phyloP scores from a whole-genome alignment of 352 stramenopile genomes.

The Phytopythium chamaehyphon region DNA sequence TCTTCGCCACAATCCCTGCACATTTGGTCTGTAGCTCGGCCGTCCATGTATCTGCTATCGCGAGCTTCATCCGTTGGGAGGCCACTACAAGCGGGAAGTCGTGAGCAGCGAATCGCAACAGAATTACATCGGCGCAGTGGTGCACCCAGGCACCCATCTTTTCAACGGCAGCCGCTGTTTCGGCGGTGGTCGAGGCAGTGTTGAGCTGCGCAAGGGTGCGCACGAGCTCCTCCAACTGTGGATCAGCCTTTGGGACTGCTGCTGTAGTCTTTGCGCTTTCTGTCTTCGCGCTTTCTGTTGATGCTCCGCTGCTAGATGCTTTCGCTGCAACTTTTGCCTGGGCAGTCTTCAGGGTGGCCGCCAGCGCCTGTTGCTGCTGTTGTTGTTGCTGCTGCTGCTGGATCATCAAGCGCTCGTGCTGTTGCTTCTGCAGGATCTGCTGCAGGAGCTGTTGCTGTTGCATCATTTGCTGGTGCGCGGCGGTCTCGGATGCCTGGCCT shows the following conservation, averaged over 20 bases:
- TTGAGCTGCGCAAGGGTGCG: conserved; percentile 46
- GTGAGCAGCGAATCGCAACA: conserved; percentile 52
- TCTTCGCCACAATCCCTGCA: conserved; percentile 47
- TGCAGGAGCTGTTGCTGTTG: conserved; percentile 41
- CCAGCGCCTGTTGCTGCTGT: conserved; percentile 14
- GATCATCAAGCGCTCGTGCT: conserved; percentile 13
- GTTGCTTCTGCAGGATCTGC: conserved; percentile 31
- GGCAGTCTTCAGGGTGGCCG: neutral
- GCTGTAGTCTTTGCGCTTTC: conserved; percentile 13
- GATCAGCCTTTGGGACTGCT: conserved; percentile 24
- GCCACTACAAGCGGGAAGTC: conserved; percentile 46
- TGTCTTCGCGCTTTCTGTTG: neutral
- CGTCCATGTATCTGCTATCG: conserved; percentile 36
- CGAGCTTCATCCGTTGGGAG: conserved; percentile 29
- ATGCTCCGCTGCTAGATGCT: too few species aligned
- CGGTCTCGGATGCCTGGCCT: conserved; percentile 10
- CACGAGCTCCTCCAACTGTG: conserved; percentile 60
- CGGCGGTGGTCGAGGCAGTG: conserved; percentile 36
- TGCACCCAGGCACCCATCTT: conserved; percentile 56
- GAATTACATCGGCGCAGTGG: conserved; percentile 34
- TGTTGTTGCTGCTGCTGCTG: conserved; percentile 19
- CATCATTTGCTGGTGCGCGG: conserved; percentile 44
- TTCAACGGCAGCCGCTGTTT: conserved; percentile 52
- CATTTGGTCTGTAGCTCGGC: conserved; percentile 59
- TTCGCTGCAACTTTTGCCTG: conserved; percentile 10